phyloP scores from a whole-genome alignment of 2,329 filamentous ascomycete species.

The Diaporthe eres region DNA sequence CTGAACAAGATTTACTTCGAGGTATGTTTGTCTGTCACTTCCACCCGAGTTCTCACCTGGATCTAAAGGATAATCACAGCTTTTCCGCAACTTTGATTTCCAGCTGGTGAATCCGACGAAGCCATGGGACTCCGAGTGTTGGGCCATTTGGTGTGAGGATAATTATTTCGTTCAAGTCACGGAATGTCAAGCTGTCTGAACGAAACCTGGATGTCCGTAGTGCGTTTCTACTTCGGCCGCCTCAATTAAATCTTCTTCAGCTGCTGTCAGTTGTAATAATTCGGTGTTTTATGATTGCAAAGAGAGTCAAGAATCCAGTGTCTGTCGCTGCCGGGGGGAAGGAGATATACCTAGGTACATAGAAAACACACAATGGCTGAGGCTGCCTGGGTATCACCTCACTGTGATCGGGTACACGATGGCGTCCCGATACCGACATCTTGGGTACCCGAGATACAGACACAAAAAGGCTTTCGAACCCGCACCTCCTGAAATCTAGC shows the following conservation, averaged over 20 bases:
- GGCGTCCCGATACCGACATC: neutral
- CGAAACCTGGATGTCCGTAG: too few relatives aligned
- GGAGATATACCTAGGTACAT: neutral
- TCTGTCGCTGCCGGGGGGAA: neutral
- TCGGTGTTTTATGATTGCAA: too few relatives aligned
- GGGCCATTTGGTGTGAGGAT: slow-evolving; percentile 16
- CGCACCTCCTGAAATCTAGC: neutral
- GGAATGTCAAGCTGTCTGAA: slow-evolving; percentile 2
- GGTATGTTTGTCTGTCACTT: slow-evolving; percentile 45
- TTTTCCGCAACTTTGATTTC: slow-evolving; percentile 39
- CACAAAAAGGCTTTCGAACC: neutral
- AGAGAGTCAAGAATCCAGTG: too few relatives aligned
- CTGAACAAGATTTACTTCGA: slow-evolving; percentile 58
- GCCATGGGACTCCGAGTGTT: slow-evolving; percentile 32
- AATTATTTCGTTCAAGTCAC: slow-evolving; percentile 33
- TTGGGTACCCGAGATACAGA: neutral
- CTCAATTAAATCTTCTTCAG: too few relatives aligned
- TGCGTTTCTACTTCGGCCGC: too few relatives aligned
- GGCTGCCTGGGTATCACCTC: neutral
- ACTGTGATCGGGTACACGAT: neutral
- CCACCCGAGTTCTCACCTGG: too few relatives aligned
- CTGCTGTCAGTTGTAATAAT: too few relatives aligned
- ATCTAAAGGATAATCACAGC: neutral
- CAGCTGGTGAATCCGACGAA: slow-evolving; percentile 31
- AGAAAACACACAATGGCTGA: neutral